A percentile compares a stretch with the other conserved stretches of the same genome.
These are phyloP conservation scores for Lachnellula subtilissima DNA, from an alignment of 2,329 filamentous ascomycete genomes.

Conservation along the genomic window DNA sequence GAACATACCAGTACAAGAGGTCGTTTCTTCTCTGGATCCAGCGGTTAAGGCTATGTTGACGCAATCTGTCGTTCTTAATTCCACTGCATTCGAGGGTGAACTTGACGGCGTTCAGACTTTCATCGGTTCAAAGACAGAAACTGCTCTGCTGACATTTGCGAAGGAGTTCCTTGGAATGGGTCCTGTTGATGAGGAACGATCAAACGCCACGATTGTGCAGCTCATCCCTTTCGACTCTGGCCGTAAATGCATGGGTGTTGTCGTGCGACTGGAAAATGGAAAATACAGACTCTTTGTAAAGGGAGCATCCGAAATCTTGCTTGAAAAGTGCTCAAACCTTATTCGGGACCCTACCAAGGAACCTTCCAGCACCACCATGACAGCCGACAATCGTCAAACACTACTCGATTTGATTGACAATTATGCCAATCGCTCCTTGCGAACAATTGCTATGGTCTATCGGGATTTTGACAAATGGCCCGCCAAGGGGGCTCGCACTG, in stretches of 20 bases:
- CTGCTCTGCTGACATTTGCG: slow-evolving; percentile 66
- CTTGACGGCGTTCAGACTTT: slow-evolving; percentile 56
- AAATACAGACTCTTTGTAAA: slow-evolving; percentile 46
- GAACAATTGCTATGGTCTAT: slow-evolving; percentile 71
- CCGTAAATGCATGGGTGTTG: slow-evolving; percentile 66
- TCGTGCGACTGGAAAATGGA: slow-evolving; percentile 46
- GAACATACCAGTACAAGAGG: slow-evolving; percentile 28
- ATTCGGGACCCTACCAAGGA: slow-evolving; percentile 55
- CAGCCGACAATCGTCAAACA: slow-evolving; percentile 50
- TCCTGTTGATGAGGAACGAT: slow-evolving; percentile 54
- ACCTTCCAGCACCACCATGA: slow-evolving; percentile 47
- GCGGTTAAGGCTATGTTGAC: slow-evolving; percentile 42
- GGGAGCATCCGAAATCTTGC: slow-evolving; percentile 49
- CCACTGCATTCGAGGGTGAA: slow-evolving; percentile 64
- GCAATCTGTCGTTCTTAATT: slow-evolving; percentile 63
- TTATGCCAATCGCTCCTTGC: slow-evolving; percentile 63
- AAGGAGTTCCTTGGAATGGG: slow-evolving; percentile 62
- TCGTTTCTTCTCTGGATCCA: slow-evolving; percentile 24
- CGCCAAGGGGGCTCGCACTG: slow-evolving; percentile 47
- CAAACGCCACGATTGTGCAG: slow-evolving; percentile 54
- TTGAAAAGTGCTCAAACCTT: slow-evolving; percentile 42
- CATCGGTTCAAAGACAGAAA: slow-evolving; percentile 74
- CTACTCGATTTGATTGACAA: slow-evolving; percentile 52
- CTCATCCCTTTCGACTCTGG: slow-evolving; percentile 37
- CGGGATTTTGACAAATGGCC: slow-evolving; percentile 68